Evolutionary conservation across 805 yeast genomes (phyloP).

Genomic region (Tetrapisispora phaffii): DNA sequence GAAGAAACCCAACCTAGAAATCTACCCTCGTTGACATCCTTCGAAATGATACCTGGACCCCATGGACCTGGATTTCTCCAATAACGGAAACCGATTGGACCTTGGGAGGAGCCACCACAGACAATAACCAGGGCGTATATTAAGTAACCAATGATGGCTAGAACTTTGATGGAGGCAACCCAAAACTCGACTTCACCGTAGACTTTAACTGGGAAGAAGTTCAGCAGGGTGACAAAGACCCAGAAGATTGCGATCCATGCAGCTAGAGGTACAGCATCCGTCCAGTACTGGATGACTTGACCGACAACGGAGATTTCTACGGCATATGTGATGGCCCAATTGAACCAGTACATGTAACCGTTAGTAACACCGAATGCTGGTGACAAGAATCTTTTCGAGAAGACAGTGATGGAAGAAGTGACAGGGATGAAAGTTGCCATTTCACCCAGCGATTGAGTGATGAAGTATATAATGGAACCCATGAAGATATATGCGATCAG

Average conservation of each 20-base stretch:
- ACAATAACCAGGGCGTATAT: slow-evolving; percentile 46
- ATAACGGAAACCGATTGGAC: slow-evolving; percentile 54
- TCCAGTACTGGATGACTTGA: slow-evolving; percentile 46
- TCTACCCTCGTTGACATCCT: slow-evolving; percentile 34
- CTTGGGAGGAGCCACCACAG: slow-evolving; percentile 46
- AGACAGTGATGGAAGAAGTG: slow-evolving; percentile 51
- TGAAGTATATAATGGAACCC: slow-evolving; percentile 50
- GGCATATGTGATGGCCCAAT: slow-evolving; percentile 64
- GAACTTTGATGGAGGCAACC: slow-evolving; percentile 43
- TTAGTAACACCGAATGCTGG: slow-evolving; percentile 59
- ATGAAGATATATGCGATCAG: slow-evolving; percentile 53
- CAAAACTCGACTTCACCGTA: slow-evolving; percentile 53
- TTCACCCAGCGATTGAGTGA: slow-evolving; percentile 61
- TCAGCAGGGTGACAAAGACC: slow-evolving; percentile 35
- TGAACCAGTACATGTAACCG: slow-evolving; percentile 64
- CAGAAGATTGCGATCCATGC: slow-evolving; percentile 54
- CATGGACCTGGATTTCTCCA: slow-evolving; percentile 64
- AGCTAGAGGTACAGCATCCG: slow-evolving; percentile 44
- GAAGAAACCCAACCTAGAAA: slow-evolving; percentile 48
- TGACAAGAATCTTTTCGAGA: slow-evolving; percentile 51
- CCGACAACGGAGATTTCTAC: slow-evolving; percentile 50
- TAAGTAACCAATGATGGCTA: slow-evolving; percentile 47
- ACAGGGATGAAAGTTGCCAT: slow-evolving; percentile 69
- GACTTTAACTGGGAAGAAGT: slow-evolving; percentile 44
- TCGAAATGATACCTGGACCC: slow-evolving; percentile 45